Conservation (phyloP, 164 flowering plant species). For the Nelumbo lutea region DNA sequence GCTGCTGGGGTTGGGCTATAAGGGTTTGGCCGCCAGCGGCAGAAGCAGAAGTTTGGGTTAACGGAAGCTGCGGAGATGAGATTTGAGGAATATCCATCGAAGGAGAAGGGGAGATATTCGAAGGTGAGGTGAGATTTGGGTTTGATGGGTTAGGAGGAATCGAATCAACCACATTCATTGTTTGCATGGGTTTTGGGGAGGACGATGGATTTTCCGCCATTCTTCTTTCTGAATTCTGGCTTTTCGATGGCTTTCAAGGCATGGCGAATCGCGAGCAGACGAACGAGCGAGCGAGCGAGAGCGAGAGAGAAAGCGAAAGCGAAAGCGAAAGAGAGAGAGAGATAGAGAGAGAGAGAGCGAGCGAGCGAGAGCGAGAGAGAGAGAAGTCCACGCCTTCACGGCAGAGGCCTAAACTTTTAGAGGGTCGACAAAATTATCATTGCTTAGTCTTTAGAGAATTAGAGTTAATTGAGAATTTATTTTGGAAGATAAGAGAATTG, state of each 20-base stretch:
- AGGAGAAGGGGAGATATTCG: slow-evolving; percentile 24
- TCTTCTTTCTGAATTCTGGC: not conserved
- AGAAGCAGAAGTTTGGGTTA: slow-evolving; percentile 6
- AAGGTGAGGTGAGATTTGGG: slow-evolving; percentile 22
- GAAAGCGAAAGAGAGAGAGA: not conserved
- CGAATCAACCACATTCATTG: slow-evolving; percentile 14
- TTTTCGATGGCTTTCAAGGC: not conserved
- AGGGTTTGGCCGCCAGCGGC: slow-evolving; percentile 7
- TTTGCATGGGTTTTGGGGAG: slow-evolving; percentile 18
- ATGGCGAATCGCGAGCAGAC: not conserved
- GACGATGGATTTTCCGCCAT: slow-evolving; percentile 23
- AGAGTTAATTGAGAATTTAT: too few relatives aligned
- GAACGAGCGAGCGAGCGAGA: not conserved
- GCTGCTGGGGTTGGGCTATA: slow-evolving; percentile 15
- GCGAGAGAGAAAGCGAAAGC: not conserved
- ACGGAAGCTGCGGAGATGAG: slow-evolving; percentile 36
- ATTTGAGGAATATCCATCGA: slow-evolving; percentile 38
- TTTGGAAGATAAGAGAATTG: too few relatives aligned
- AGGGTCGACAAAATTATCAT: too few relatives aligned
- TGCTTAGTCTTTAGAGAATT: too few relatives aligned
- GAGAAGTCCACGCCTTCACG: not conserved
- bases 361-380: not conserved
- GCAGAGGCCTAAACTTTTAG: too few relatives aligned
- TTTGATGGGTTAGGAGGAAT: slow-evolving; percentile 14
- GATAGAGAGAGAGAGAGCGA: not conserved